Base-by-base conservation (phyloP, 140 eudicot genomes). In the Ambrosia hybrid region DNA sequence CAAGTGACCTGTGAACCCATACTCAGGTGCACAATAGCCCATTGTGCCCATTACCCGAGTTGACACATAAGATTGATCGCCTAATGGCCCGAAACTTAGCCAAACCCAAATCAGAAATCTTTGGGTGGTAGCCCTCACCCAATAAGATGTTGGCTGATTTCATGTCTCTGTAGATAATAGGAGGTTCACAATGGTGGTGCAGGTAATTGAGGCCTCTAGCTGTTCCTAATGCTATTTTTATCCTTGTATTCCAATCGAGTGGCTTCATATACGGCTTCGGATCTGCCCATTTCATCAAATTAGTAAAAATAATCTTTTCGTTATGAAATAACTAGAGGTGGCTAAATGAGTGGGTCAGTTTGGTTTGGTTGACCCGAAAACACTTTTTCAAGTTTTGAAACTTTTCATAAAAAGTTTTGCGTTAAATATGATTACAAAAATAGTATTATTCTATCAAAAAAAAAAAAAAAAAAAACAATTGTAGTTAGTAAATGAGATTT, bases 11-110 rank as follows among this genome's bases (percentile, higher is more conserved):
- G 87, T 80, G 43, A 3, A 48, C n/a, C 87, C 85, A 52, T 89
- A 89, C 78, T 89, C 93, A n/a, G 96, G 96, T 43, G 96, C 90
- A 72, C 96, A 89, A 67, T 86, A 89, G 13, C 96, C 96, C 73
- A 75, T 76, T 51, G 93, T 89, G 59, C 88, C 93, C 90, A 89
- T 84, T 53, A 89, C 87, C 61, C 87, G 76, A 16, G 90, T 89
- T 15, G 87, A 86, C 2, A 86, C 85, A 46, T 86, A 83, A 9
- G 87, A 57, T 63, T 78, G 78, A 62, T 84, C 90, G 0, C 79
- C 93, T 16, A 70, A 58, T 43, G 92, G 90, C 4, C 87, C 88
- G 26, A 89, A 89, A 85, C 45, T 84, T 84, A 66, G 96, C 88
- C 14, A 86, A 81, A 51, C 96, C 96, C 48, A 89, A 77, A 71